phyloP scores from a whole-genome alignment of 306 rosid genomes.

The Cucurbita ficifolia region DNA sequence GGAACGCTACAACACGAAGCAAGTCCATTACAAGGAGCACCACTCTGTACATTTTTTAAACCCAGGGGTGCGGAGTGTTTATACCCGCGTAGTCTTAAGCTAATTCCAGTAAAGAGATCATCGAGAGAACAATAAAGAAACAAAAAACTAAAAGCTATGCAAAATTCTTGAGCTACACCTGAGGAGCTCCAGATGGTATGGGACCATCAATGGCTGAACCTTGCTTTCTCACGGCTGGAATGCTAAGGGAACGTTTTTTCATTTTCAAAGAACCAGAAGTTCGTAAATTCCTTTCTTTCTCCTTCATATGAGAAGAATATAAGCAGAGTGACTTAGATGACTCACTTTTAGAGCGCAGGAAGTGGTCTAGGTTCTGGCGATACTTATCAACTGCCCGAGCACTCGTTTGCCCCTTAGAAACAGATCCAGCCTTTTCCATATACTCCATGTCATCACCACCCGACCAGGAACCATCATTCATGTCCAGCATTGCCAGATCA shows the following conservation, averaged over 20 bases:
- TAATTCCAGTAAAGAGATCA: neutral
- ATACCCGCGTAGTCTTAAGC: neutral
- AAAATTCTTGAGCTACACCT: conserved; percentile 8
- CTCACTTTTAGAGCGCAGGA: conserved; percentile 3
- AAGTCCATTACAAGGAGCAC: neutral
- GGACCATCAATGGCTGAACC: neutral
- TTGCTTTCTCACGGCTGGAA: conserved; percentile 4
- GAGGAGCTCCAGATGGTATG: conserved; percentile 4
- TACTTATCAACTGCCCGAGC: neutral
- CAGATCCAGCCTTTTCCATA: conserved; percentile 13
- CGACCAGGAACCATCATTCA: conserved; percentile 39
- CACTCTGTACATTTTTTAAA: neutral
- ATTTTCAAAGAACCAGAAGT: conserved; percentile 3
- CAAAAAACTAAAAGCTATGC: neutral
- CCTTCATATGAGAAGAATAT: conserved; percentile 2
- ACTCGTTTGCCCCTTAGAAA: neutral
- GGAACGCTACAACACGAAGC: neutral
- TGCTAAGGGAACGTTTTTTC: conserved; percentile 4
- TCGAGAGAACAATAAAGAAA: neutral
- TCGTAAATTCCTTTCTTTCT: neutral
- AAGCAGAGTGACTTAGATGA: neutral
- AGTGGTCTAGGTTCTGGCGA: neutral
- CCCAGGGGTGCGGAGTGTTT: neutral
- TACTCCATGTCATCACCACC: conserved; percentile 30
- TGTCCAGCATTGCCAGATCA: conserved; percentile 79